Evolutionary conservation across 208 protist species (phyloP).

Genomic region (Trypanosoma melophagium): DNA sequence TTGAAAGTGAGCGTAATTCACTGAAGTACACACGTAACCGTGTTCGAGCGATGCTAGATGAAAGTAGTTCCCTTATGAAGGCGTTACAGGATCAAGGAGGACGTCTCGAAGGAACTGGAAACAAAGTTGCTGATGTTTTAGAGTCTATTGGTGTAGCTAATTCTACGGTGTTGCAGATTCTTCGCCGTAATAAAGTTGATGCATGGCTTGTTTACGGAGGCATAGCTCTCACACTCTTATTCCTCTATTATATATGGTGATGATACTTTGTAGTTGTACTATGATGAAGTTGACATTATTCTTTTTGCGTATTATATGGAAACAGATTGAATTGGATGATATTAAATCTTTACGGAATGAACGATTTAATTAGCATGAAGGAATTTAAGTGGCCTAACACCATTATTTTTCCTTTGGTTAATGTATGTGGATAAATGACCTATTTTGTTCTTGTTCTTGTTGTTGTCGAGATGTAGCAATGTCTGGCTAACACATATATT

Average conservation of each 20-base stretch:
- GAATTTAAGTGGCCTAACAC: too few species aligned
- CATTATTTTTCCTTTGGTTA: too few species aligned
- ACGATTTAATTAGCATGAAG: too few species aligned
- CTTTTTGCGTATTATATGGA: not conserved
- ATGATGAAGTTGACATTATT: not conserved
- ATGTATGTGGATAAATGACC: too few species aligned
- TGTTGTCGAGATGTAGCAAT: too few species aligned
- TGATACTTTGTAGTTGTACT: not conserved
- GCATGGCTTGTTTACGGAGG: conserved; percentile 82
- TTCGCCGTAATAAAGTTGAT: conserved; percentile 78
- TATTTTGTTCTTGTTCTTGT: too few species aligned
- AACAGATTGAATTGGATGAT: too few species aligned
- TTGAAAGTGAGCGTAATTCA: conserved; percentile 56
- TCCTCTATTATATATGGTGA: conserved; percentile 23
- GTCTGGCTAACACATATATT: too few species aligned
- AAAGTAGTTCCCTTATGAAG: conserved; percentile 67
- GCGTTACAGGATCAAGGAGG: conserved; percentile 63
- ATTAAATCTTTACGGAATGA: too few species aligned
- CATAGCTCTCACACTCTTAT: conserved; percentile 59
- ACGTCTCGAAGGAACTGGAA: conserved; percentile 52
- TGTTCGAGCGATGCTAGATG: conserved; percentile 65
- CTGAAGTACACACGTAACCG: conserved; percentile 66
- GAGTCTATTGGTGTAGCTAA: conserved; percentile 83
- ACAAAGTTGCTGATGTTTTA: conserved; percentile 62
- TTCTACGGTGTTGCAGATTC: conserved; percentile 71